Evolutionary conservation across 225 moss, liverwort and hornwort species (phyloP), one percentile per base, ranked within the genome.

Genomic region (Asterella californica): DNA sequence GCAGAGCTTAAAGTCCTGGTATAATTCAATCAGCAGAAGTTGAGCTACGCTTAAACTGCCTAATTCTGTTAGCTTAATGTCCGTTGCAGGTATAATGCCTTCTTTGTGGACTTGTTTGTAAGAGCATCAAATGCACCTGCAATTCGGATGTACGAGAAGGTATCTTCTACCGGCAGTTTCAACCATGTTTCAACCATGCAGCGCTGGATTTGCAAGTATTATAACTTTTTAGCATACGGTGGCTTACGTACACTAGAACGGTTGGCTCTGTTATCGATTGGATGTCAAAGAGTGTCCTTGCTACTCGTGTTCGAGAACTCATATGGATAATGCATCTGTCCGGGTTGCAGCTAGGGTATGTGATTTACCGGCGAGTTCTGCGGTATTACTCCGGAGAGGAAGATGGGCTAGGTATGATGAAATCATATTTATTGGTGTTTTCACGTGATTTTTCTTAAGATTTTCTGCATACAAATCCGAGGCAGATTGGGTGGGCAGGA

Each of bases 101-200:
- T 86, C 63, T 94, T 91, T 78, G 93, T 92, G 81, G 87, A 94
- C 80, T 85, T 94, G 34, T 90, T 94, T 76, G 91, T 90, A 54
- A 89, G 92, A 69, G 94, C 92, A 17, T 94, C 91, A 54, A 93
- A 92, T 77, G 82, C 84, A 54, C 90, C 91, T 18, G 92, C 93
- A 33, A 93, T 90, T 21, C 80, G 82, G 7, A 91, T 93, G 92
- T 90, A 92, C 78, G 88, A 96, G 77, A 91, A 94, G 84, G 88
- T 90, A 82, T 5, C 3, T 2, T 69, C 70, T 46, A 25, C 45
- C 11, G 1, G 70, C 24, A 37, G 32, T 69, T 18, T 9, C 1
- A 18, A 57, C 18, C 18, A 2, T 69, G 9, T 45, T 24, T 25
- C 45, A 46, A 9, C 42, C 21, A 21, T n/a, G 2, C 70, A 45